Percentiles rank a stretch among this genome's conserved stretches.
Evolutionary conservation across 2,329 filamentous ascomycete genomes (phyloP).

Genomic region (Botrytis byssoidea): DNA sequence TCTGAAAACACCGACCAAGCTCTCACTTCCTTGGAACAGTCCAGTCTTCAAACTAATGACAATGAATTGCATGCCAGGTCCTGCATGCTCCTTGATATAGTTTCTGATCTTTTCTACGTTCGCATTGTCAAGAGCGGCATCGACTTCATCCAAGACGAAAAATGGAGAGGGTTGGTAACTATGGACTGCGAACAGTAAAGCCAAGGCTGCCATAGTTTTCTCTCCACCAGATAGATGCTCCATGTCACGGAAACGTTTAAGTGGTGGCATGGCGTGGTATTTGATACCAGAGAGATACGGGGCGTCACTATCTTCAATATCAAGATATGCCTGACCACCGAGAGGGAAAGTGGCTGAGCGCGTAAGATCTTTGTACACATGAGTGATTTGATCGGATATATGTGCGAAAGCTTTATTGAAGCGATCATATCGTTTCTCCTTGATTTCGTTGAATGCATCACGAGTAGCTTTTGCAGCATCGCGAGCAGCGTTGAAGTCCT

Average conservation of each 20-base stretch:
- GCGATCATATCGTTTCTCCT: slow-evolving; percentile 78
- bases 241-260: slow-evolving; percentile 99
- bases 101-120: slow-evolving; percentile 96
- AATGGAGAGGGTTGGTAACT: slow-evolving; percentile 94
- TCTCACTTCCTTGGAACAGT: slow-evolving; percentile 94
- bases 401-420: slow-evolving; percentile 96
- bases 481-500: slow-evolving; percentile 85
- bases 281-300: slow-evolving; percentile 95
- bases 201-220: slow-evolving; percentile 97
- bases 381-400: slow-evolving; percentile 90
- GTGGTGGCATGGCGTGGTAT: slow-evolving; percentile 97
- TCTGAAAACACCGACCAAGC: slow-evolving; percentile 89
- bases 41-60: slow-evolving; percentile 96
- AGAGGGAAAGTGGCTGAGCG: slow-evolving; percentile 86
- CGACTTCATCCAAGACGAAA: slow-evolving; percentile 97
- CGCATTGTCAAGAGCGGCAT: slow-evolving; percentile 95
- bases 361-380: slow-evolving; percentile 94
- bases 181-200: slow-evolving; percentile 95
- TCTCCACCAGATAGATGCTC: slow-evolving; percentile 95
- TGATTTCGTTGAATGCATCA: slow-evolving; percentile 79
- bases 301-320: slow-evolving; percentile 90
- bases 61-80: slow-evolving; percentile 98
- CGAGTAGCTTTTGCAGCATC: slow-evolving; percentile 70
- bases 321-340: slow-evolving; percentile 85
- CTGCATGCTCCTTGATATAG: slow-evolving; percentile 91